Evolutionary conservation across 2,329 filamentous ascomycete species (phyloP).

Genomic region (Cladorrhinum sp.): DNA sequence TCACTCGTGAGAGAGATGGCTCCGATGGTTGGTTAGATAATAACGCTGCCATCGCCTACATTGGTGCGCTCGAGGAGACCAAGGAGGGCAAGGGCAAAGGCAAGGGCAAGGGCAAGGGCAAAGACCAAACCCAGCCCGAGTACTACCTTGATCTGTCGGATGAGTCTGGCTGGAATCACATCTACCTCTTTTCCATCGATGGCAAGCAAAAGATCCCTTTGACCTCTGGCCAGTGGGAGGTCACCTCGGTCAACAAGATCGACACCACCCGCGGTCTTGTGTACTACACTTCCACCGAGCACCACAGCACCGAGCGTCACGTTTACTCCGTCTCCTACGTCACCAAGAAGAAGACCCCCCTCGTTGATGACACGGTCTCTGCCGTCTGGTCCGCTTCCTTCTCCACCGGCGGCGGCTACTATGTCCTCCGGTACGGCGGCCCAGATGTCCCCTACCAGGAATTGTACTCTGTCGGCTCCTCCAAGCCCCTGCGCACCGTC

Average conservation of each 20-base stretch:
- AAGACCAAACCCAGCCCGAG: background rate
- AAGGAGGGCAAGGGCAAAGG: constrained; percentile 1
- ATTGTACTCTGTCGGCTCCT: constrained; percentile 56
- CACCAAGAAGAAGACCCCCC: constrained; percentile 50
- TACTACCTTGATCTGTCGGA: constrained; percentile 69
- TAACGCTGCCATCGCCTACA: constrained; percentile 52
- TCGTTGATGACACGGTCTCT: constrained; percentile 58
- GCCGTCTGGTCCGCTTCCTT: constrained; percentile 65
- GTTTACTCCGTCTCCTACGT: constrained; percentile 63
- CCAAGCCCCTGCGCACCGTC: constrained; percentile 53
- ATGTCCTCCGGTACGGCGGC: constrained; percentile 62
- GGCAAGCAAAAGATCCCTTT: constrained; percentile 54
- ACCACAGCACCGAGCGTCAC: constrained; percentile 64
- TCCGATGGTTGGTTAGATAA: constrained; percentile 62
- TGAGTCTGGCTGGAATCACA: constrained; percentile 61
- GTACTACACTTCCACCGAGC: constrained; percentile 64
- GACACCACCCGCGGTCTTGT: constrained; percentile 54
- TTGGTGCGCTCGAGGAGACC: constrained; percentile 42
- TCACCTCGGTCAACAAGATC: constrained; percentile 56
- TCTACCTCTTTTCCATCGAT: constrained; percentile 61
- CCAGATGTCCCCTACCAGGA: constrained; percentile 69
- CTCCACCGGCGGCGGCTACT: constrained; percentile 59
- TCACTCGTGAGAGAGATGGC: constrained; percentile 56
- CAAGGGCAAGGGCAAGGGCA: constrained; percentile 3
- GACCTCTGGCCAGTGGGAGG: constrained; percentile 66